These are phyloP conservation scores for Rossbeevera mucosa DNA, from an alignment of 768 basidiomycete species.

Conservation along the genomic window DNA sequence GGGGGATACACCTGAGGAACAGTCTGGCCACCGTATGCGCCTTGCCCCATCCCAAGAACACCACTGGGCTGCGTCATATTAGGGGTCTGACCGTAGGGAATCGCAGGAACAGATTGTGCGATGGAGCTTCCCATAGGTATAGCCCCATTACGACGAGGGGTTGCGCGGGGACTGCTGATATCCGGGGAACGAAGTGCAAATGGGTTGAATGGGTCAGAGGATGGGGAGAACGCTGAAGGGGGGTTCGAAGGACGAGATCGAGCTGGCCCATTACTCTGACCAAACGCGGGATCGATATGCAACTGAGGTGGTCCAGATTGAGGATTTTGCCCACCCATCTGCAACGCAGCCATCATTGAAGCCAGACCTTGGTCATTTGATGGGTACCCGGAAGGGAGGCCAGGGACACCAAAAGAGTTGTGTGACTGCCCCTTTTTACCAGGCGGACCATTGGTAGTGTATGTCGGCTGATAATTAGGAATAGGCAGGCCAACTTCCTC, in stretches of 20 bases:
- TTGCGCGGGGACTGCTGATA: conserved; percentile 45
- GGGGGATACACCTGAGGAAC: conserved; percentile 68
- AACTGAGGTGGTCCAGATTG: conserved; percentile 74
- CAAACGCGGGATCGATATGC: conserved; percentile 64
- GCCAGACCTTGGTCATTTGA: conserved; percentile 81
- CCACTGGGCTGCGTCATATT: conserved; percentile 51
- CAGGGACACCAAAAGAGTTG: conserved; percentile 61
- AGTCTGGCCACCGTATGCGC: conserved; percentile 58
- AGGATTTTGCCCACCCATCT: conserved; percentile 86
- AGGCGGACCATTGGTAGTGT: conserved; percentile 55
- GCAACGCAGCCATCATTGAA: conserved; percentile 89
- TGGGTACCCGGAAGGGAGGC: conserved; percentile 74
- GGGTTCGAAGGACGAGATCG: conserved; percentile 45
- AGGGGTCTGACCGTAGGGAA: conserved; percentile 62
- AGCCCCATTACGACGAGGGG: conserved; percentile 42
- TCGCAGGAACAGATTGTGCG: conserved; percentile 27
- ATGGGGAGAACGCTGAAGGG: conserved; percentile 46
- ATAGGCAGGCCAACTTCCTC: conserved; percentile 93
- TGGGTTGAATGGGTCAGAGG: conserved; percentile 54
- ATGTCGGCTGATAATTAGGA: conserved; percentile 80
- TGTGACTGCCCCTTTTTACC: conserved; percentile 55
- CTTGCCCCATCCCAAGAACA: conserved; percentile 61
- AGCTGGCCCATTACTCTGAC: conserved; percentile 37
- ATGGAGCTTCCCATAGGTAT: conserved; percentile 32
- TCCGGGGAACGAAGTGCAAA: conserved; percentile 51